A percentile compares a stretch with the other conserved stretches of the same genome.
Conservation (phyloP, 2,329 filamentous ascomycete species). For the Verticillium tricorpus region DNA sequence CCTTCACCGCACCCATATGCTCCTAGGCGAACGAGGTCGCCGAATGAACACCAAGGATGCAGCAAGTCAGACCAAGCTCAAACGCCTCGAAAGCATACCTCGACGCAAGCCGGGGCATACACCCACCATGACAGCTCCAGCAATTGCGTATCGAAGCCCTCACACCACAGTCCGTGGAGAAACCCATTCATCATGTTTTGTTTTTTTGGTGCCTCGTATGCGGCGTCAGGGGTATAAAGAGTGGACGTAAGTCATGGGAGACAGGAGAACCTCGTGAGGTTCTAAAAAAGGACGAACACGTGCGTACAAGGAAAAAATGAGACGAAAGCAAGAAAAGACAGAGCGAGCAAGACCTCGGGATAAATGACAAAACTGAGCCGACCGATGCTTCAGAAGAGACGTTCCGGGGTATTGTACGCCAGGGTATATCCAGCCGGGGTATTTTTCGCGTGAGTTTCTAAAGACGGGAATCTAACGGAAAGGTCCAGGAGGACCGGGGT, state of each 20-base stretch:
- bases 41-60: neutral
- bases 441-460: conserved; percentile 50
- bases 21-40: neutral
- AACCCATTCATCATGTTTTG: neutral
- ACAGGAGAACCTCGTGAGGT: conserved; percentile 12
- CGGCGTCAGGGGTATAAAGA: conserved; percentile 16
- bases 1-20: neutral
- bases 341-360: conserved; percentile 22
- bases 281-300: neutral
- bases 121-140: neutral
- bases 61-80: neutral
- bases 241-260: conserved; percentile 14
- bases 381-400: conserved; percentile 40
- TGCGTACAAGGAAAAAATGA: conserved; percentile 17
- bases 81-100: neutral
- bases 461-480: conserved; percentile 66
- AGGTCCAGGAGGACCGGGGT: conserved; percentile 87
- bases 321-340: conserved; percentile 21
- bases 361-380: conserved; percentile 32
- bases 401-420: conserved; percentile 54
- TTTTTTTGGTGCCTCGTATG: conserved; percentile 2
- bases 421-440: conserved; percentile 64
- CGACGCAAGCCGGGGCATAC: neutral
- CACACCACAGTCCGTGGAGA: neutral
- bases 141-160: neutral